phyloP scores from a whole-genome alignment of 2,329 filamentous ascomycete species.

The Bimuria novae-zelandiae region DNA sequence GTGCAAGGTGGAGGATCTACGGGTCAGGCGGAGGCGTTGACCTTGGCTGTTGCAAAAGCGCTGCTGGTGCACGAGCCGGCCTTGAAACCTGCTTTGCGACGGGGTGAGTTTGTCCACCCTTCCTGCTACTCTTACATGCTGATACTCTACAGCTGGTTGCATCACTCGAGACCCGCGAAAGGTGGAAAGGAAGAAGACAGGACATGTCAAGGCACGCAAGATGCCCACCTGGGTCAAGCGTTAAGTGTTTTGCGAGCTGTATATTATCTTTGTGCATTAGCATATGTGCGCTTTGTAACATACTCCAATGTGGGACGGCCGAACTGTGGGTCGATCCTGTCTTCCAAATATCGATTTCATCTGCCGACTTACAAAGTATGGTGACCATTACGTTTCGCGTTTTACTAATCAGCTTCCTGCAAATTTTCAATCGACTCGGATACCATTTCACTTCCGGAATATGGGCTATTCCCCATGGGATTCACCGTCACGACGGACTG shows the following conservation, averaged over 20 bases:
- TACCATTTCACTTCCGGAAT: not conserved
- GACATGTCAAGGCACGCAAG: slow-evolving; percentile 95
- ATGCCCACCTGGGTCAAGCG: slow-evolving; percentile 97
- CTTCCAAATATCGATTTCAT: not conserved
- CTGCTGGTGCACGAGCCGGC: slow-evolving; percentile 89
- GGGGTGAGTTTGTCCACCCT: slow-evolving; percentile 63
- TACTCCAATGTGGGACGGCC: not conserved
- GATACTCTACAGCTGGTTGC: slow-evolving; percentile 80
- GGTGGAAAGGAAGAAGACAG: slow-evolving; percentile 98
- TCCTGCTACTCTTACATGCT: slow-evolving; percentile 48
- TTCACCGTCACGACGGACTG: not conserved
- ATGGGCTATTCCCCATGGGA: not conserved
- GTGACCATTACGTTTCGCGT: not conserved
- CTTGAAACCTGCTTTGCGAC: slow-evolving; percentile 82
- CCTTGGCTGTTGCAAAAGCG: slow-evolving; percentile 85
- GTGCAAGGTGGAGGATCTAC: slow-evolving; percentile 88
- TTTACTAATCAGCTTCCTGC: not conserved
- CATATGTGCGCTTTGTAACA: slow-evolving; percentile 1
- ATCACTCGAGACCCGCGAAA: slow-evolving; percentile 87
- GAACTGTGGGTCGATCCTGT: not conserved
- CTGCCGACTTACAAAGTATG: not conserved
- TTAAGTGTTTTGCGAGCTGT: slow-evolving; percentile 38
- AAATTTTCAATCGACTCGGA: not conserved
- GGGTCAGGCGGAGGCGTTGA: slow-evolving; percentile 93
- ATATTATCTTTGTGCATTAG: slow-evolving; percentile 7